Evolutionary conservation across 164 flowering plant species (phyloP).

Genomic region (Magnolia officinalis): DNA sequence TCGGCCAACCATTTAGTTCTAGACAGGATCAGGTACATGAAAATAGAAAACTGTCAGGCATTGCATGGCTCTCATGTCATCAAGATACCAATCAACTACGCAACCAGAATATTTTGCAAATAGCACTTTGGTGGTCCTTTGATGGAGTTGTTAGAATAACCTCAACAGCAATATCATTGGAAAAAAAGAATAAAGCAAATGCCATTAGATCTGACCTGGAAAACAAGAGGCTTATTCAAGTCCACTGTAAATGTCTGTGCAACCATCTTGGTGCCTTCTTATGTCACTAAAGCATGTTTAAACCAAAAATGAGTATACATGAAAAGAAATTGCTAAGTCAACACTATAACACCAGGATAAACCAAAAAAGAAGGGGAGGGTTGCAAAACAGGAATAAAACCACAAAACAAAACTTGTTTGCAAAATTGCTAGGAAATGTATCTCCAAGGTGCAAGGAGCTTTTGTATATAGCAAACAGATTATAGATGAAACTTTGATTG

Average conservation of each 20-base stretch:
- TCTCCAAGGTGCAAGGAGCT: no score
- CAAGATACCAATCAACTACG: background rate
- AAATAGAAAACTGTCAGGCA: background rate
- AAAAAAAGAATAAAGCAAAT: constrained; percentile 15
- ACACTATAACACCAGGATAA: no score
- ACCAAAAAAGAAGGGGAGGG: no score
- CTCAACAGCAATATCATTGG: background rate
- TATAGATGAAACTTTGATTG: no score
- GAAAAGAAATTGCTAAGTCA: no score
- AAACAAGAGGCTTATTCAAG: constrained; percentile 84
- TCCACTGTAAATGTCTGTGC: constrained; percentile 74
- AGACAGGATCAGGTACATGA: background rate
- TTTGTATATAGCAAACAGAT: no score
- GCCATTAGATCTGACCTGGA: constrained; percentile 43
- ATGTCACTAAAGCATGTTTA: no score
- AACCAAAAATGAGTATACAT: no score
- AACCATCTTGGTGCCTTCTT: constrained; percentile 47
- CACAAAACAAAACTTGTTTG: no score
- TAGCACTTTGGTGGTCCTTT: background rate
- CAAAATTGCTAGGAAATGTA: no score
- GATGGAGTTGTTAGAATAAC: background rate
- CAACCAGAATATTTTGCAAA: background rate
- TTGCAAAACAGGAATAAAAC: no score
- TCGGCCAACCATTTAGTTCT: no score
- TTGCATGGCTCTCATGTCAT: background rate